phyloP scores from a whole-genome alignment of 345 rosid genomes.

The Citrus glauca region DNA sequence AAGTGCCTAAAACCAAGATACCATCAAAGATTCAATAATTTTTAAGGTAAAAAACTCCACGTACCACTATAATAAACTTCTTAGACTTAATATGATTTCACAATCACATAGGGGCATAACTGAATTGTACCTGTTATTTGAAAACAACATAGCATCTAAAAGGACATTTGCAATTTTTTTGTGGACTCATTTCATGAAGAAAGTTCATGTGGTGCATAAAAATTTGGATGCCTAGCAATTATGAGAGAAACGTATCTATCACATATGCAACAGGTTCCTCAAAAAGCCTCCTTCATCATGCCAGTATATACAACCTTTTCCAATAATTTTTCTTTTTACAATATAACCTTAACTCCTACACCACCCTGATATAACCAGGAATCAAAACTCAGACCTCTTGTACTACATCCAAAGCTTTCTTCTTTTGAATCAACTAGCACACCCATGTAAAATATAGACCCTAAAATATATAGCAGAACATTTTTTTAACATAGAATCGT shows the following conservation, averaged over 20 bases:
- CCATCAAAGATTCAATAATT: conserved; percentile 14
- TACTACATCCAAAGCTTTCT: background rate
- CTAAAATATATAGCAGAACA: background rate
- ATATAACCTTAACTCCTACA: background rate
- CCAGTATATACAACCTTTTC: background rate
- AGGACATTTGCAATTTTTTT: background rate
- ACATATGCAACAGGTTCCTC: background rate
- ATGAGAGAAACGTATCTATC: background rate
- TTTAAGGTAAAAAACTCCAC: background rate
- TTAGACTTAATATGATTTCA: background rate
- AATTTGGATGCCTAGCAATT: background rate
- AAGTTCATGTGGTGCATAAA: background rate
- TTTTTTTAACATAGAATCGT: background rate
- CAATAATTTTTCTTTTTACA: background rate
- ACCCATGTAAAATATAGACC: background rate
- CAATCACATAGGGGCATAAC: background rate
- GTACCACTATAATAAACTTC: background rate
- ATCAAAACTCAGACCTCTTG: background rate
- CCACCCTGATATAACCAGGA: background rate
- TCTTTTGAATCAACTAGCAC: background rate
- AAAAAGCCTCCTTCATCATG: background rate
- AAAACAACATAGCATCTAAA: background rate
- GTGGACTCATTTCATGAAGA: background rate
- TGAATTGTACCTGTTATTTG: background rate
- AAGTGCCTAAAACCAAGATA: conserved; percentile 51